Evolutionary conservation across 306 rosid genomes (phyloP).

Genomic region (Dalbergia cultrata): DNA sequence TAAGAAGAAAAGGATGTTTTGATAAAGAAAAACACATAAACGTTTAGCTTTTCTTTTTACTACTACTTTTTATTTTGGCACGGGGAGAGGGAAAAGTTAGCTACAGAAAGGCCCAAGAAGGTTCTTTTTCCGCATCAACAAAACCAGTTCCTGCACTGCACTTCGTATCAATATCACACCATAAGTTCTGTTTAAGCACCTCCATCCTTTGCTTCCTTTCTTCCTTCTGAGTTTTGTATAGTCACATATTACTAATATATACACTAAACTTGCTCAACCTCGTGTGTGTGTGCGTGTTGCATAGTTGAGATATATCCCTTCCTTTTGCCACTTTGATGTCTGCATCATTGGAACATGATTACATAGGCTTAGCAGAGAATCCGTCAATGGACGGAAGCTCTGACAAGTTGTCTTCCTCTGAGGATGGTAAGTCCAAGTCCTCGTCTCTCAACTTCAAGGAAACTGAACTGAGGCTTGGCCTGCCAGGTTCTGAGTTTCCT

Average conservation of each 20-base stretch:
- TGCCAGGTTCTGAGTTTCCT: constrained; percentile 80
- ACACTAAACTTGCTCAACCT: not conserved
- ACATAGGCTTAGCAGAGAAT: constrained; percentile 78
- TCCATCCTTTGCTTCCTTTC: not conserved
- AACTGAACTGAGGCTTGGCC: constrained; percentile 93
- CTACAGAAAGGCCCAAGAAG: constrained; percentile 63
- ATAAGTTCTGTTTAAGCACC: constrained; percentile 36
- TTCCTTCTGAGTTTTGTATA: constrained; percentile 19
- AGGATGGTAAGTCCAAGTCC: constrained; percentile 59
- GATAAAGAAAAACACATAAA: too few species aligned
- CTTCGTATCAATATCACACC: constrained; percentile 17
- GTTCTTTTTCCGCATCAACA: constrained; percentile 62
- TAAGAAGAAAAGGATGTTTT: too few species aligned
- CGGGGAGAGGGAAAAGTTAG: constrained; percentile 34
- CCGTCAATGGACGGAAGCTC: constrained; percentile 70
- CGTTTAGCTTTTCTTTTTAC: too few species aligned
- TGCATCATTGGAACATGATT: constrained; percentile 74
- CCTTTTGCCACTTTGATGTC: constrained; percentile 62
- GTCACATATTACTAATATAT: not conserved
- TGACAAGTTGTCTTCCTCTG: constrained; percentile 63
- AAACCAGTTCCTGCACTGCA: constrained; percentile 48
- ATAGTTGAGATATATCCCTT: constrained; percentile 1
- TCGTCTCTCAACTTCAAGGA: constrained; percentile 74
- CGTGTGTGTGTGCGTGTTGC: not conserved
- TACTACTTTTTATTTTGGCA: too few species aligned